phyloP scores from a whole-genome alignment of 306 rosid species.

The Herpetospermum pedunculosum region DNA sequence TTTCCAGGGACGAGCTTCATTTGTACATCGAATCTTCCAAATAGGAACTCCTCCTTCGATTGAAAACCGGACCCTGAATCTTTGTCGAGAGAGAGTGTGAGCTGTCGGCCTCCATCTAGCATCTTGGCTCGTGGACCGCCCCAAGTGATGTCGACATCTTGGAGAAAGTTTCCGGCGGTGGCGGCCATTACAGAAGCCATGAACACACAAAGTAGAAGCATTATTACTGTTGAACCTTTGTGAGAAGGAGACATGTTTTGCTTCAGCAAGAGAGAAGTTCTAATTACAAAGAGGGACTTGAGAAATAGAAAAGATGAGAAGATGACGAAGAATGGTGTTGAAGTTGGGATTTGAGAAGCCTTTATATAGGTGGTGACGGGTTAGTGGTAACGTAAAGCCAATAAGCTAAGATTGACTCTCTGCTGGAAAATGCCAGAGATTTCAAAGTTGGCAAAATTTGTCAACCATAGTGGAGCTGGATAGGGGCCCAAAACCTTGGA shows the following conservation, averaged over 20 bases:
- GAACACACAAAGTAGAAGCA: slow-evolving; percentile 3
- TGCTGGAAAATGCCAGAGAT: background rate
- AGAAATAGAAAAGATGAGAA: background rate
- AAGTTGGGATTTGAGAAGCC: background rate
- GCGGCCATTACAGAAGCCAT: slow-evolving; percentile 11
- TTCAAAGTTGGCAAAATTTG: background rate
- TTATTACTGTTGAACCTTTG: background rate
- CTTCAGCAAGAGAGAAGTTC: background rate
- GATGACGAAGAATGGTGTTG: slow-evolving; percentile 1
- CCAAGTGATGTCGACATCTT: slow-evolving; percentile 53
- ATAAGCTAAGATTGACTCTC: background rate
- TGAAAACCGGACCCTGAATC: slow-evolving; percentile 74
- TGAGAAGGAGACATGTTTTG: slow-evolving; percentile 15
- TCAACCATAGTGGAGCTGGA: background rate
- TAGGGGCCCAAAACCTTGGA: background rate
- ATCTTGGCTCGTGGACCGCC: slow-evolving; percentile 52
- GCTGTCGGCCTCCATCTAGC: slow-evolving; percentile 45
- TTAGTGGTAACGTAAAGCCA: background rate
- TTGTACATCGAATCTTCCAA: slow-evolving; percentile 65
- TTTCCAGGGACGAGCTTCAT: slow-evolving; percentile 68
- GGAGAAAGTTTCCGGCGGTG: slow-evolving; percentile 45
- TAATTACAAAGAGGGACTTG: background rate
- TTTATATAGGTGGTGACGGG: slow-evolving; percentile 2
- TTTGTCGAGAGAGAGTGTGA: slow-evolving; percentile 59
- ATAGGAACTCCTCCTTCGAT: slow-evolving; percentile 50